These are phyloP conservation scores for Athelia psychrophila DNA, from an alignment of 1,284 basidiomycete species.

Conservation along the genomic window DNA sequence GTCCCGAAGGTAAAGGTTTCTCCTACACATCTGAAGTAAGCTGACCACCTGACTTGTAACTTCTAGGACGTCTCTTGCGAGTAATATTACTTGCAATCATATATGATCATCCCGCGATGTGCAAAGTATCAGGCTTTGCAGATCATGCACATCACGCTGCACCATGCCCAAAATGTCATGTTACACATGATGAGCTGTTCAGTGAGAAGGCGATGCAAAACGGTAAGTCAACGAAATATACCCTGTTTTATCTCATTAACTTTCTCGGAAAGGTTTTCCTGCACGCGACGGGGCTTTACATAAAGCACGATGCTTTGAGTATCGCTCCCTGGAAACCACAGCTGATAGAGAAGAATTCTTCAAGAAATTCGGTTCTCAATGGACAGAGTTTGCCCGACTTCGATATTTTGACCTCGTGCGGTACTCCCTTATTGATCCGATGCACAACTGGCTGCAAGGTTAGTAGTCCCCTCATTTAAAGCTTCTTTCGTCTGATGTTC, in stretches of 20 bases:
- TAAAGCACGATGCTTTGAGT: not conserved
- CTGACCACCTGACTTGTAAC: not conserved
- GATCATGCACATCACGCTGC: slow-evolving; percentile 14
- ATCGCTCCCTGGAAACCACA: not conserved
- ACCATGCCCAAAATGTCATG: slow-evolving; percentile 17
- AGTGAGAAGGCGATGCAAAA: slow-evolving; percentile 5
- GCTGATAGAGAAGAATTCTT: not conserved
- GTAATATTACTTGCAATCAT: slow-evolving; percentile 15
- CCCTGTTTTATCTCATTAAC: not conserved
- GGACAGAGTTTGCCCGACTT: slow-evolving; percentile 10
- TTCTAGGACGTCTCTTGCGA: slow-evolving; percentile 15
- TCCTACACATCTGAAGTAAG: not conserved
- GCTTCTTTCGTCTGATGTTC: not conserved
- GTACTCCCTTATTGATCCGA: slow-evolving; percentile 11
- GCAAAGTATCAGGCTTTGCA: slow-evolving; percentile 21
- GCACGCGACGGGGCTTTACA: not conserved
- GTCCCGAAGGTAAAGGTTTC: slow-evolving; percentile 10
- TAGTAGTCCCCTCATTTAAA: not conserved
- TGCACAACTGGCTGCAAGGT: slow-evolving; percentile 8
- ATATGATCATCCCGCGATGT: slow-evolving; percentile 25
- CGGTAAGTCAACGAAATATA: not conserved
- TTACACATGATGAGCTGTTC: slow-evolving; percentile 8
- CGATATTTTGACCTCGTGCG: slow-evolving; percentile 13
- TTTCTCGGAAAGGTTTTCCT: not conserved
- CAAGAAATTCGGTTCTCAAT: slow-evolving; percentile 7